Conservation (phyloP, 306 rosid species). For the Mucuna pruriens region DNA sequence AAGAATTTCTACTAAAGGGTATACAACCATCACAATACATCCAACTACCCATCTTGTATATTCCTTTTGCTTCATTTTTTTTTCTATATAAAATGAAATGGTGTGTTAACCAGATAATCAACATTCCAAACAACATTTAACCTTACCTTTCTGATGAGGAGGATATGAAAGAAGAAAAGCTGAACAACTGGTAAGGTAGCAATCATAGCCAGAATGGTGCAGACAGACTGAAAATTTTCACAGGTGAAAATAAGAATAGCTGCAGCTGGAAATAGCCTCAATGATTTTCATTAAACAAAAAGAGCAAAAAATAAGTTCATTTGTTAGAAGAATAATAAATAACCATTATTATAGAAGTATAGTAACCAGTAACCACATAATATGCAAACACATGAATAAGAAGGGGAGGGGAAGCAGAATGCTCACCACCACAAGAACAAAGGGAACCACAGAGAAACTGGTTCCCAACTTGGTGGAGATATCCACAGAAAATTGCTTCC, state of each 20-base stretch:
- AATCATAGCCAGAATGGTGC: slow-evolving; percentile 80
- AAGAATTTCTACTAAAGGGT: no score
- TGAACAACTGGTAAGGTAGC: slow-evolving; percentile 88
- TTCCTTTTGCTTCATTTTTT: no score
- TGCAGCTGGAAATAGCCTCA: slow-evolving; percentile 9
- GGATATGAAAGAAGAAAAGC: slow-evolving; percentile 89
- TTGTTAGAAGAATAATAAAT: not conserved
- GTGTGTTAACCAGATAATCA: not conserved
- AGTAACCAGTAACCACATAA: slow-evolving; percentile 9
- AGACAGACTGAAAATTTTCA: slow-evolving; percentile 54
- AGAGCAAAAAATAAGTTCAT: not conserved
- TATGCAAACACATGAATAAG: not conserved
- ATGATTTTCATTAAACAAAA: not conserved
- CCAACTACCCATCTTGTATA: no score
- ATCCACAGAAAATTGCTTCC: slow-evolving; percentile 65
- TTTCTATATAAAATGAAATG: not conserved
- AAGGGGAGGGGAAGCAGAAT: not conserved
- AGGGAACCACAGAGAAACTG: slow-evolving; percentile 86
- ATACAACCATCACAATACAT: no score
- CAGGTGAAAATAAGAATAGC: not conserved
- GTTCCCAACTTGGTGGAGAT: slow-evolving; percentile 82
- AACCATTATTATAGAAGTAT: not conserved
- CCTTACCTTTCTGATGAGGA: slow-evolving; percentile 79
- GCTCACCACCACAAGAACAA: slow-evolving; percentile 80
- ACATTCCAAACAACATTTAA: not conserved